Conservation (phyloP, 345 rosid species). For the Bruguiera gymnorhiza region DNA sequence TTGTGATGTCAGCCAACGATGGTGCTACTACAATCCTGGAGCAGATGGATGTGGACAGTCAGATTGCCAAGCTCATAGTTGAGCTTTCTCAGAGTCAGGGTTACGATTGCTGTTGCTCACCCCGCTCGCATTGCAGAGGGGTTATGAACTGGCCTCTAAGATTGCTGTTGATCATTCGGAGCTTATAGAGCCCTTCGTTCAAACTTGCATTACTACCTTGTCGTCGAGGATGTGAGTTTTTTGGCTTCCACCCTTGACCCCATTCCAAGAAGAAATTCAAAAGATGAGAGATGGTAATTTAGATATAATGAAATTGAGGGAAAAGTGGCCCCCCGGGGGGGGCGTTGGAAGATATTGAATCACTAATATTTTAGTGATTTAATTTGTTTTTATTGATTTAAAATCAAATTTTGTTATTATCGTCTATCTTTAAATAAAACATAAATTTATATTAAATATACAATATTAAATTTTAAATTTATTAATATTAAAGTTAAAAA, state of each 20-base stretch:
- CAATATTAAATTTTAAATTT: too few species aligned
- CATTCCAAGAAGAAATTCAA: not conserved
- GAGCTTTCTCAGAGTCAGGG: constrained; percentile 91
- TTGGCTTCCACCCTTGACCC: not conserved
- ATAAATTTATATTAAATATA: too few species aligned
- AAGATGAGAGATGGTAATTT: constrained; percentile 89
- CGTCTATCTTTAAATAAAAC: too few species aligned
- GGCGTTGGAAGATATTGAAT: constrained; percentile 36
- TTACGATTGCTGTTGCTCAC: constrained; percentile 76
- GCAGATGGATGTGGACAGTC: constrained; percentile 91
- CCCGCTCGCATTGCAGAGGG: too few species aligned
- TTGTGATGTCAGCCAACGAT: too few species aligned
- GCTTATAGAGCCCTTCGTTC: constrained; percentile 68
- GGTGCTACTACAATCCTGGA: constrained; percentile 34
- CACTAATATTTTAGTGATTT: too few species aligned
- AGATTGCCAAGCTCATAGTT: constrained; percentile 54
- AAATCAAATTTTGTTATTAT: too few species aligned
- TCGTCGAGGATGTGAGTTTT: constrained; percentile 74
- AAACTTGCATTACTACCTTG: constrained; percentile 91
- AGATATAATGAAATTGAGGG: constrained; percentile 94
- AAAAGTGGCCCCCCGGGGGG: constrained; percentile 30
- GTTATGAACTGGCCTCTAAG: constrained; percentile 86
- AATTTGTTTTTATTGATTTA: too few species aligned
- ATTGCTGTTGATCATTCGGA: constrained; percentile 82
- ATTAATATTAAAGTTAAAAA: too few species aligned